Evolutionary conservation across 2,329 filamentous ascomycete species (phyloP).

Genomic region (Penicillium brasilianum): DNA sequence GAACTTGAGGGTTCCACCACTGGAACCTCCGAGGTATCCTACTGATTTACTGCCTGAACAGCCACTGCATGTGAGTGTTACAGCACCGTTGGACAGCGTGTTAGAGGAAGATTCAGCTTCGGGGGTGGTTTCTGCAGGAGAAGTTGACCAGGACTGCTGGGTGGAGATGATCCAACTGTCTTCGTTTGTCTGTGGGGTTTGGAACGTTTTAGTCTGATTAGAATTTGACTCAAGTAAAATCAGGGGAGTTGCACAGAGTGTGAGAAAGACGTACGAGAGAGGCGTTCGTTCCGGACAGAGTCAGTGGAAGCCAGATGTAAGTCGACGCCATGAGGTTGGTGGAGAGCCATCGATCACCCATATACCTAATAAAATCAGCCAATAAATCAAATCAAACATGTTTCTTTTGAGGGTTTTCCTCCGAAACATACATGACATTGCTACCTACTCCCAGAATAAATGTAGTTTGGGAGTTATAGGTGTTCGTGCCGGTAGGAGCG

Average conservation of each 20-base stretch:
- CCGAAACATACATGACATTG: background rate
- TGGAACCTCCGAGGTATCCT: background rate
- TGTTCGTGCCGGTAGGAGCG: constrained; percentile 3
- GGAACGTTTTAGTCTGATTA: background rate
- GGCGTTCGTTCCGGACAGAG: background rate
- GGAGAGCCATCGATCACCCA: constrained; percentile 70
- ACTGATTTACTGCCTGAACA: background rate
- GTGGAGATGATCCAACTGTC: constrained; percentile 1
- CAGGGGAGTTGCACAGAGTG: background rate
- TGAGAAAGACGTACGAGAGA: background rate
- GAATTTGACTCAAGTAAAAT: background rate
- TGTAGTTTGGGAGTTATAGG: background rate
- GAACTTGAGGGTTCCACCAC: background rate
- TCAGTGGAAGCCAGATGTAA: constrained; percentile 68
- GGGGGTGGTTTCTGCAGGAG: background rate
- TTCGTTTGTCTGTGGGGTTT: constrained; percentile 1
- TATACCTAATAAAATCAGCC: constrained; percentile 51
- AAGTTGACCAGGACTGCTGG: background rate
- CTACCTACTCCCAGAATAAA: constrained; percentile 1
- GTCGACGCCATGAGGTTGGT: constrained; percentile 65
- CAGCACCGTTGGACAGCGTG: constrained; percentile 1
- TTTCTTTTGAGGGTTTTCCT: background rate
- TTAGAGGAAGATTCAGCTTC: constrained; percentile 3
- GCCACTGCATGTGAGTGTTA: background rate
- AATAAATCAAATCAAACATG: too few relatives aligned